Base-by-base conservation (phyloP, 2,329 filamentous ascomycete genomes). In the Ophiosphaerella narmari region DNA sequence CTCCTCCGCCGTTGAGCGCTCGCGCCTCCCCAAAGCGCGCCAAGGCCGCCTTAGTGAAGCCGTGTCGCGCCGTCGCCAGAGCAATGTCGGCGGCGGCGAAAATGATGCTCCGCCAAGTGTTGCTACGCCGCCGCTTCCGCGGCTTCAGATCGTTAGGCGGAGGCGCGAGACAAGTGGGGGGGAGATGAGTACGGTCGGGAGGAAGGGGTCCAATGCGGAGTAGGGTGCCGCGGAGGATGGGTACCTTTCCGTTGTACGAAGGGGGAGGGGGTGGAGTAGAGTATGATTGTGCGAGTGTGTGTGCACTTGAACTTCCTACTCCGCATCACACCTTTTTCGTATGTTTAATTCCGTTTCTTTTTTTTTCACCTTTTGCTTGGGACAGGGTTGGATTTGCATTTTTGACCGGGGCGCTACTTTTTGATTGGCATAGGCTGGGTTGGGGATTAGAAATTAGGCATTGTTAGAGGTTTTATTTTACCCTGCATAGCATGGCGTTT, bases 151-250 rank as follows among this genome's bases (percentile, higher is more conserved):
- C 40, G 64, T 71, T 14, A 49, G 70, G 8, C 43, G 68, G 1
- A 57, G 70, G 39, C 52, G 70, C n/a, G 68, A 73, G 42, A 72
- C 69, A 2, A 68, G 64, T 46, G 70, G 68, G 0, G 69, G 68
- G 3, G 69, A 72, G 42, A 57, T 72, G 57, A 62, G 51, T 33
- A 59, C 55, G 75, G 46, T 35, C 7, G 39, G 37, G 5, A 45
- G 37, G 31, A 55, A 56, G 34, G 56, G 52, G 36, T 54, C 54
- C 37, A 50, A 51, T 18, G 54, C 54, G 48, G 54, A 61, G 39
- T 59, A 59, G 56, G 49, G 46, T 37, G 37, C 50, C 40, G 51
- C 16, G 7, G 38, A 29, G 39, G 36, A 21, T 31, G 40, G 39
- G 2, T 57, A 59, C 12, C 14, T 59, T 29, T 50, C 46, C 2